Conservation (phyloP, 495 filamentous ascomycete species). For the Parathielavia appendiculata region DNA sequence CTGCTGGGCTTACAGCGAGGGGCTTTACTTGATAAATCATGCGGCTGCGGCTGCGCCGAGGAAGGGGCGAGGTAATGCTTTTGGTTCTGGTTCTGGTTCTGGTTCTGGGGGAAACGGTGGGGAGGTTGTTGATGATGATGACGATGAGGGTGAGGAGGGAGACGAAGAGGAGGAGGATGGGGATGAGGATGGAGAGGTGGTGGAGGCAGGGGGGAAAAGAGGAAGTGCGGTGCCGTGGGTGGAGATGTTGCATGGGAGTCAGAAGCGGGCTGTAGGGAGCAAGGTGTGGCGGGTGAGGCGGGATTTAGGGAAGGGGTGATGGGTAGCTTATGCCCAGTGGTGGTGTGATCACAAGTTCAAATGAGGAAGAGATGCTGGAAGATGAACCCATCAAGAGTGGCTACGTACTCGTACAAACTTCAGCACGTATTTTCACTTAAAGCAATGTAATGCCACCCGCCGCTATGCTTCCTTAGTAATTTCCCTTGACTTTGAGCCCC, state of each 20-base stretch:
- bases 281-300: conserved; percentile 53
- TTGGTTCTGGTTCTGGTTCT: background rate
- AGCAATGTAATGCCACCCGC: background rate
- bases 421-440: background rate
- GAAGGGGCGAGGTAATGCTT: background rate
- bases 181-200: conserved; percentile 20
- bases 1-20: conserved; percentile 55
- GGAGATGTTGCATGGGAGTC: conserved; percentile 44
- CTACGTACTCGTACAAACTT: background rate
- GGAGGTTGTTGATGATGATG: background rate
- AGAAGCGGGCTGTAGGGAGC: conserved; percentile 45
- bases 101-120: conserved; percentile 1
- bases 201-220: conserved; percentile 16
- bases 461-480: conserved; percentile 6
- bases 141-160: conserved; percentile 16
- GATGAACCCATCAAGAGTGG: too few species aligned
- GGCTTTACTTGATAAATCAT: conserved; percentile 38
- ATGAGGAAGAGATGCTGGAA: too few species aligned
- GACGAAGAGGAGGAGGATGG: conserved; percentile 20
- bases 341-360: too few species aligned
- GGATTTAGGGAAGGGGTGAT: conserved; percentile 41
- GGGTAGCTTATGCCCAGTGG: too few species aligned
- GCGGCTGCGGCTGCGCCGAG: too few species aligned
- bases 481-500: background rate
- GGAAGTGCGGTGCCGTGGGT: conserved; percentile 44